Evolutionary conservation across 2,329 filamentous ascomycete species (phyloP), one percentile per base, ranked within the genome.

Genomic region (Diaporthe ilicicola): DNA sequence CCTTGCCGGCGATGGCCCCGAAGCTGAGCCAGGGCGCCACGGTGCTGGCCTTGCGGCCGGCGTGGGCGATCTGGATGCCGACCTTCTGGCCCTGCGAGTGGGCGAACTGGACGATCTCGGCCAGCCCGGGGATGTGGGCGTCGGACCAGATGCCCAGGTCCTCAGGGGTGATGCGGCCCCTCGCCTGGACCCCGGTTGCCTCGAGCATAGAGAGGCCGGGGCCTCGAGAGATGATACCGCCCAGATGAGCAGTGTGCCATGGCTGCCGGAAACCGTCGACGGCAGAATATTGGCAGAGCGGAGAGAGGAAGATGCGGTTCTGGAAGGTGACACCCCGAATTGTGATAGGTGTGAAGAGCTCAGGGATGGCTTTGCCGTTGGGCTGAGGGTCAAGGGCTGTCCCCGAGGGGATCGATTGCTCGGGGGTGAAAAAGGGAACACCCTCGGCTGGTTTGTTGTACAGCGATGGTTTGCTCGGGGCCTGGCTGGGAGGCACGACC

Each of bases 61-160:
- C 92, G 75, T 94, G 93, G 0, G 82, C 91, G 3, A 94, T 82
- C 78, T 92, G 93, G 67, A 95, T 90, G 37, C 86, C 92, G 67
- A 94, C 89, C 54, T 90, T 87, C 76, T 92, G 90, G 76, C 83
- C 85, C 70, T 88, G 85, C 27, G 79, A 78, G 75, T 87, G 86
- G 1, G 84, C 81, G 70, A 85, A 85, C 44, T 82, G 78, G 9
- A 79, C 79, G 22, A 82, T 74, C 17, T 78, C 76, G 46, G 74
- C 76, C 15, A 84, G 73, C 0, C 79, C 78, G 34, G 76, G 76
- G 69, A 82, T 78, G 46, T 83, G 82, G 0, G 75, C 75, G 72
- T 82, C 81, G n/a, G 74, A 61, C 80, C 80, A 83, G 51, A 83
- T 74, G 3, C 81, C 80, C 1, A 76, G 62, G 71, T 78, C 76